Evolutionary conservation across 2,329 filamentous ascomycete species (phyloP).

Genomic region (Neonectria sp.): DNA sequence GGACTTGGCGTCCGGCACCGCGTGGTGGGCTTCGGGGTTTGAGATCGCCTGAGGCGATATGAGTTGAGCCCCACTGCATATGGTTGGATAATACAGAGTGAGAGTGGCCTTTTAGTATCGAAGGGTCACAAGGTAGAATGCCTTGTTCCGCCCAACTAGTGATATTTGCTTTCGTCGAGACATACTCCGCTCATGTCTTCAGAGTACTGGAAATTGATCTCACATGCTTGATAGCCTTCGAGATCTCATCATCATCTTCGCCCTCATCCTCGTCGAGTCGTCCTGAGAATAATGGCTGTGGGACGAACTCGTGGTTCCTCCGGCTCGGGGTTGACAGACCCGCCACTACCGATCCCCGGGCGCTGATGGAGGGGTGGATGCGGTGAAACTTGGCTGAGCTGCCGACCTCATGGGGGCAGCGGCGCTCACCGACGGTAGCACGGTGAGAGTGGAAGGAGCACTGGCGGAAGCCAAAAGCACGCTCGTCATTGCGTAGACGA

Average conservation of each 20-base stretch:
- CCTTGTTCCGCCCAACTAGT: not conserved
- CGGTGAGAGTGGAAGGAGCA: constrained; percentile 74
- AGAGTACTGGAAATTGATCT: constrained; percentile 51
- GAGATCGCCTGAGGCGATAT: constrained; percentile 6
- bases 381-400: constrained; percentile 35
- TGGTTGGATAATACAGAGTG: not conserved
- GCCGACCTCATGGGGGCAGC: constrained; percentile 62
- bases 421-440: constrained; percentile 66
- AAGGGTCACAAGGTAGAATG: not conserved
- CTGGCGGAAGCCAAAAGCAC: constrained; percentile 72
- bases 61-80: not conserved
- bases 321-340: constrained; percentile 43
- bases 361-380: constrained; percentile 17
- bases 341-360: constrained; percentile 31
- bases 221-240: constrained; percentile 50
- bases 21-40: not conserved
- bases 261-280: constrained; percentile 35
- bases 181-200: constrained; percentile 38
- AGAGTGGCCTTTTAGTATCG: not conserved
- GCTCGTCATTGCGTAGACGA: constrained; percentile 68
- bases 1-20: constrained; percentile 1
- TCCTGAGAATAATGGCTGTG: constrained; percentile 48
- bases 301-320: constrained; percentile 42
- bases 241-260: constrained; percentile 49
- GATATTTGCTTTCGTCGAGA: constrained; percentile 9